Percentiles rank a stretch among this genome's conserved stretches.
Evolutionary conservation across 1,139 yeast genomes (phyloP).

Genomic region (Eremothecium coryli): DNA sequence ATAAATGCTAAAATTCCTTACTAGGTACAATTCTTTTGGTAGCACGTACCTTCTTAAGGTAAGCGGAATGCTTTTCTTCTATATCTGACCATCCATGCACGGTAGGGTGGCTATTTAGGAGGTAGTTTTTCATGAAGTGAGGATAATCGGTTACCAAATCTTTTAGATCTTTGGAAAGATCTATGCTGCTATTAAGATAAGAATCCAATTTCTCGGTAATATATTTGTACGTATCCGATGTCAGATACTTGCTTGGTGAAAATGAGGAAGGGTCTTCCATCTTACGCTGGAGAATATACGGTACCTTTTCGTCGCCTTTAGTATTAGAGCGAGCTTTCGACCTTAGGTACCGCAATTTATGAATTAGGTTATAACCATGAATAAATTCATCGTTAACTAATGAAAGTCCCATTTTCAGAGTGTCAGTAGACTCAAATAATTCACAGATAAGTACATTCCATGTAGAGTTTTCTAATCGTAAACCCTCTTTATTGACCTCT

Average conservation of each 20-base stretch:
- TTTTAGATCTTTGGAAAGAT: conserved; percentile 10
- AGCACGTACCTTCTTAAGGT: conserved; percentile 16
- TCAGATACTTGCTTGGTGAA: conserved; percentile 24
- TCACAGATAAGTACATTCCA: conserved; percentile 35
- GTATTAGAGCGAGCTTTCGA: no score
- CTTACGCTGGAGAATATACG: conserved; percentile 14
- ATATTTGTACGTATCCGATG: conserved; percentile 41
- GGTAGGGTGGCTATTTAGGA: conserved; percentile 19
- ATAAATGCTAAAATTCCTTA: conserved; percentile 5
- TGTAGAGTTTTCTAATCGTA: conserved; percentile 33
- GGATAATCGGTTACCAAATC: conserved; percentile 17
- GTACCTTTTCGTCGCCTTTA: background rate
- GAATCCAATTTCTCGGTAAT: conserved; percentile 31
- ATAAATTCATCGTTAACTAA: conserved; percentile 15
- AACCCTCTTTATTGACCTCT: conserved; percentile 29
- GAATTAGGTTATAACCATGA: conserved; percentile 9
- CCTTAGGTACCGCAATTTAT: background rate
- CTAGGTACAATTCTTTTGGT: conserved; percentile 15
- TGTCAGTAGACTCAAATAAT: conserved; percentile 19
- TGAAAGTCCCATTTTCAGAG: background rate
- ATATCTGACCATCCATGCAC: conserved; percentile 21
- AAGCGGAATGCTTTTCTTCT: conserved; percentile 16
- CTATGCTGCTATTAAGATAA: conserved; percentile 16
- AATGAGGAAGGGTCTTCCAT: conserved; percentile 19
- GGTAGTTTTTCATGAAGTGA: conserved; percentile 26